Evolutionary conservation across 805 yeast species (phyloP).

Genomic region (Yarrowia sp.): DNA sequence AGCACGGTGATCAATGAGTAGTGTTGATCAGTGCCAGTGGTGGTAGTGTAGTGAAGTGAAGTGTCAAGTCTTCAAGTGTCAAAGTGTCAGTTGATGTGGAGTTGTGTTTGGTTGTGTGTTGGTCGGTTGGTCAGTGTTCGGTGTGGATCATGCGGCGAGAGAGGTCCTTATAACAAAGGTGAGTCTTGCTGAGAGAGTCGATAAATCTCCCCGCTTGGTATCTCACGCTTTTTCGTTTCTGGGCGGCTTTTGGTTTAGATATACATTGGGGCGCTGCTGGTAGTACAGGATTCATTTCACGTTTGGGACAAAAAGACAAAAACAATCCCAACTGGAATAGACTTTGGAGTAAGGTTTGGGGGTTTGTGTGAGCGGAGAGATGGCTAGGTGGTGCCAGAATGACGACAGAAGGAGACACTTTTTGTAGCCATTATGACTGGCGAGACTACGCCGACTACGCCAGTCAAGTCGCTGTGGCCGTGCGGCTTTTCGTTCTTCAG

Average conservation of each 20-base stretch:
- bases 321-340: no score
- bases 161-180: conserved; percentile 18
- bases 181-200: conserved; percentile 9
- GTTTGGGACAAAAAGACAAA: conserved; percentile 15
- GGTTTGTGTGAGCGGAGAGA: no score
- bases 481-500: no score
- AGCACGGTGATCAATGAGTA: no score
- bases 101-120: not conserved
- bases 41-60: no score
- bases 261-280: conserved; percentile 33
- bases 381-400: no score
- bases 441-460: no score
- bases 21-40: no score
- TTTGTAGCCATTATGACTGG: no score
- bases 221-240: conserved; percentile 18
- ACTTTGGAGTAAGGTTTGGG: no score
- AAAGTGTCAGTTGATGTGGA: not conserved
- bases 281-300: conserved; percentile 23
- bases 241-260: conserved; percentile 33
- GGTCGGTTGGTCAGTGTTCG: not conserved
- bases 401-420: no score
- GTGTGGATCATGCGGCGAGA: conserved; percentile 2
- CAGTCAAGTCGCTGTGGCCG: not conserved
- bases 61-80: no score
- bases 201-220: conserved; percentile 32